Evolutionary conservation across 2,329 filamentous ascomycete species (phyloP), one percentile per base, ranked within the genome.

Genomic region (Thelonectria blattea): DNA sequence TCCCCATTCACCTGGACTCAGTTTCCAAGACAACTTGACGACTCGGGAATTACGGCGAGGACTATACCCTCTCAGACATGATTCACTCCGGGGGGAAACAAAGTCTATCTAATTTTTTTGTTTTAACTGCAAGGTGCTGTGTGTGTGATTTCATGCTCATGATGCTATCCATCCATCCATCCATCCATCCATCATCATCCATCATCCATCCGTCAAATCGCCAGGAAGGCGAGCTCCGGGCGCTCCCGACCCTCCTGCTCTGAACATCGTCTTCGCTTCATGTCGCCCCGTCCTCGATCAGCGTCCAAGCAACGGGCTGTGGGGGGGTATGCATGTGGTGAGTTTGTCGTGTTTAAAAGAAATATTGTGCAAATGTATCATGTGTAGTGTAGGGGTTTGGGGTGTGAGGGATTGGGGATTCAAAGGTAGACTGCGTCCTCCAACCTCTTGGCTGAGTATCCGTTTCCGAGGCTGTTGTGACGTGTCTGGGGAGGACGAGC

Each of bases 151-250:
- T 67, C 59, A 63, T 69, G 63, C 68, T 70, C 59, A 65, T 60
- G 52, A 67, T 64, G 61, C 65, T 68, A 68, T 69, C 68, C 66
- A 68, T 70, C 66, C 66, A 67, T 70, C 68, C 68, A 63, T 66
- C 62, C 66, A 67, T 70, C 68, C 68, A 63, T 66, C 62, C 64
- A 53, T 62, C 57, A 63, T 66, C 62, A 30, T 30, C 27, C 27
- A 30, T 30, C 66, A 67, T 70, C 68, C 68, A 63, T 66, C 62
- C 64, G 54, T 62, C 57, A 63, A 67, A 62, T 63, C 58, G 58
- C 57, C 65, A 58, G 18, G 54, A 30, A 61, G 63, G 60, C 61
- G 56, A 66, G 58, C 37, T 39, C 58, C 46, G 48, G 64, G 48
- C 43, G 60, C 61, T 61, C 61, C 58, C 63, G 61, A 67, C 51